Base-by-base conservation (phyloP, 129 eudicot genomes). In the Escallonia herrerae region DNA sequence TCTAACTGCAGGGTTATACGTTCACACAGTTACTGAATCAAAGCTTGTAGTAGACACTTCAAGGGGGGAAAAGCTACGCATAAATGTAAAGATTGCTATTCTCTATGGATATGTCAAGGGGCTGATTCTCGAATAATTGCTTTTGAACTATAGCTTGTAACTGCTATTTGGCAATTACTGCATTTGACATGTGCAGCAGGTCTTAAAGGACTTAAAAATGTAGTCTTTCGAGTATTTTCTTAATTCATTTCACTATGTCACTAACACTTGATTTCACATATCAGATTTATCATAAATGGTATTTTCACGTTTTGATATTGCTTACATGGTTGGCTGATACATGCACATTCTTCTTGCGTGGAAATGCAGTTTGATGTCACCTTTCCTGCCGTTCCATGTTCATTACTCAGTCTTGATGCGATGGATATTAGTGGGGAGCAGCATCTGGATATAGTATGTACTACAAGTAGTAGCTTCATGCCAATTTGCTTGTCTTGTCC, bases 371-470 rank as follows among this genome's bases (percentile, higher is more conserved):
- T 94, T 82, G 99, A 94, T 76, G 77, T 94, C 64, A 89, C 97
- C 66, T 94, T 94, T 79, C 99, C 99, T 45, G 80, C 86, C 69
- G 74, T 86, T 83, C 95, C 91, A 46, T 94, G 99, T 74, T 79
- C 99, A 9, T 73, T 89, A 74, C 93, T 94, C 80, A 89, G 95
- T 69, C 71, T 94, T 50, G 99, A 94, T 84, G 87, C 97, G 67
- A 90, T 86, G 89, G 99, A 94, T 84, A 94, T 94, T 68, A 94
- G 99, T 74, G 99, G 97, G 58, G 99, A 94, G 80, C 89, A 84
- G 72, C 99, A 94, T 84, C 83, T 86, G 75, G 97, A 94, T 63
- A 87, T 94, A 67, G 99, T 94, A 94, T 64, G 96, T 77, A 52
- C 40, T 60, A 57, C 58, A 63, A 48, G 43, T 62, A 51, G 47